Evolutionary conservation across 2,329 filamentous ascomycete genomes (phyloP).

Genomic region (Ophiostoma ips): DNA sequence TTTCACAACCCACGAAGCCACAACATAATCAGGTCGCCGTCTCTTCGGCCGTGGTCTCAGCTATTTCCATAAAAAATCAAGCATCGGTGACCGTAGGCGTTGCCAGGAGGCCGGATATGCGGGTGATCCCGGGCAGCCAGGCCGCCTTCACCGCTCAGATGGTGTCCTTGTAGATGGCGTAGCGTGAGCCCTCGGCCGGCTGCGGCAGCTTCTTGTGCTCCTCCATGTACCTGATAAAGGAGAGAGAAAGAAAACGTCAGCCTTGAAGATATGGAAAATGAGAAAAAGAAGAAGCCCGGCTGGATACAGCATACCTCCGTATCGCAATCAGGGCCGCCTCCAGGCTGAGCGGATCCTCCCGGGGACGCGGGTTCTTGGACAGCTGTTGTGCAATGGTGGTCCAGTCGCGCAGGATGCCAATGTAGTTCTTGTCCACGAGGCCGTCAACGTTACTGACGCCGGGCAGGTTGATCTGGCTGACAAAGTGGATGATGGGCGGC

Average conservation of each 20-base stretch:
- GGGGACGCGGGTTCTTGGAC: constrained; percentile 19
- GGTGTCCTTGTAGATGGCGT: constrained; percentile 19
- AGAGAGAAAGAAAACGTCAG: background rate
- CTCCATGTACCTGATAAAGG: constrained; percentile 66
- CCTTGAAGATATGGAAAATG: background rate
- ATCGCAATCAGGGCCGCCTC: constrained; percentile 24
- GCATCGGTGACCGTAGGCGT: too few relatives aligned
- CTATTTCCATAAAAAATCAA: too few relatives aligned
- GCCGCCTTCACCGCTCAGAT: constrained; percentile 1
- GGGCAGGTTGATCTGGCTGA: constrained; percentile 91
- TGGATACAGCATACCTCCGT: constrained; percentile 15
- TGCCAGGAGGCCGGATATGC: too few relatives aligned
- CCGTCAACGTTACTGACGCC: constrained; percentile 75
- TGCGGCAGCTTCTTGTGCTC: constrained; percentile 93
- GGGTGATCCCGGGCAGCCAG: background rate
- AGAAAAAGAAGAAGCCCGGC: background rate
- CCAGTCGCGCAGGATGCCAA: constrained; percentile 81
- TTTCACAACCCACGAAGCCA: too few relatives aligned
- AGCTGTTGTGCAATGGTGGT: constrained; percentile 85
- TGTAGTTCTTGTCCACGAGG: constrained; percentile 67
- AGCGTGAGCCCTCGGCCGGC: constrained; percentile 65
- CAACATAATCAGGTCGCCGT: too few relatives aligned
- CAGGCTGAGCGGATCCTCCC: constrained; percentile 22
- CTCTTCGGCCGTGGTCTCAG: too few relatives aligned
- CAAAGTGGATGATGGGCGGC: constrained; percentile 82